Evolutionary conservation across 345 rosid species (phyloP).

Genomic region (Bruguiera gymnorhiza): DNA sequence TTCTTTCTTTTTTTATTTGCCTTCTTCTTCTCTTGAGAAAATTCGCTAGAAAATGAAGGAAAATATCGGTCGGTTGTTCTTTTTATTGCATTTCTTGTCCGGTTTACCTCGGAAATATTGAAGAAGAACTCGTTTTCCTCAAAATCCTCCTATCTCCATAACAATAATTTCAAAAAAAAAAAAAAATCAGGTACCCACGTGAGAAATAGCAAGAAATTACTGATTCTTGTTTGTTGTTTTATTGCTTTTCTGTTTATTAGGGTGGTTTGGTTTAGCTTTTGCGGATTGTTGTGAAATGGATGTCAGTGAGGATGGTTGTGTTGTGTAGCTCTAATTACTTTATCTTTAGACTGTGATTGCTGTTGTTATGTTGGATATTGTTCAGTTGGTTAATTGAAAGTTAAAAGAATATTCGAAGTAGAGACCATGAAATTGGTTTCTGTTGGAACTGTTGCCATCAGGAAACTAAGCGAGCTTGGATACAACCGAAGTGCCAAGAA

Average conservation of each 20-base stretch:
- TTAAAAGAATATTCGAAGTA: slow-evolving; percentile 1
- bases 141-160: not conserved
- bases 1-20: not conserved
- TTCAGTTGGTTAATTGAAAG: slow-evolving; percentile 11
- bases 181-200: not conserved
- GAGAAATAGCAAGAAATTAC: not conserved
- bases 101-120: slow-evolving; percentile 6
- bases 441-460: slow-evolving; percentile 17
- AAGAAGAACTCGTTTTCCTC: not conserved
- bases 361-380: slow-evolving; percentile 13
- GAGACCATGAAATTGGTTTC: not conserved
- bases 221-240: not conserved
- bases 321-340: not conserved
- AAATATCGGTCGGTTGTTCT: not conserved
- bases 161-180: not conserved
- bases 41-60: not conserved
- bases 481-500: slow-evolving; percentile 33
- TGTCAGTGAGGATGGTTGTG: not conserved
- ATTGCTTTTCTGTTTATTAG: not conserved
- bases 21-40: not conserved
- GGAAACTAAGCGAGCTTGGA: slow-evolving; percentile 30
- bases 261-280: not conserved
- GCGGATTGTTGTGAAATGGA: not conserved
- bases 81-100: not conserved
- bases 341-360: not conserved